Base-by-base conservation (phyloP, 139 green algal species). In the Ulvella scutata region DNA sequence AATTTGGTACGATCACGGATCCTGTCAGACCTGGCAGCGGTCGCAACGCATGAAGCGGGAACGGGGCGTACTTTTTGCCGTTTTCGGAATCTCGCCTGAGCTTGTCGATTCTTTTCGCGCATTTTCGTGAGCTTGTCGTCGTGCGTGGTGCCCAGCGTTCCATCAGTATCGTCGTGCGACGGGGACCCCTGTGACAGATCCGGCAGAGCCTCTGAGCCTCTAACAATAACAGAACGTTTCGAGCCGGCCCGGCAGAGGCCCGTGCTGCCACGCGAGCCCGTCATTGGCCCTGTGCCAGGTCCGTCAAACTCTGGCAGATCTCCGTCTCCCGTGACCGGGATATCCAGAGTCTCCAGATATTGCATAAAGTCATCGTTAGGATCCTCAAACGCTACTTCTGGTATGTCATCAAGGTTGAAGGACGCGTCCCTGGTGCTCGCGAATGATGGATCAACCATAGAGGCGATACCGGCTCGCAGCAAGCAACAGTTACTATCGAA, bases 61-160 rank as follows among this genome's bases (percentile, higher is more conserved):
- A n/a, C 21, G 51, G 0, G 31, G 17, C 20, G 20, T 67, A 67
- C 51, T 26, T 67, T 67, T 67, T 67, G 51, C 9, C 51, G 10
- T 29, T 67, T 67, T 29, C 51, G 31, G 51, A 67, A 67, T 23
- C 51, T 10, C 51, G 51, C 51, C 20, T 67, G 51, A 6, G 51
- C 51, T 29, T 67, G 51, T 26, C 51, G 31, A 23, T 67, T 67
- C 51, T 67, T 67, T 26, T 67, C 51, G 13, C 51, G 51, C 51
- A 67, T 67, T 23, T 67, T 67, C n/a, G n/a, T 67, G 20, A 67
- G 51, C 51, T 67, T 67, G 51, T 67, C 51, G 17, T 67, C 51
- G 51, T 67, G n/a, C 33, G 51, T 26, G 51, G 31, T 67, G 31
- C 51, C 4, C 20, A 26, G 33, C 51, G n/a, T n/a, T 67, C 51